A percentile compares a stretch with the other conserved stretches of the same genome.
These are phyloP conservation scores for Vigna hirtella DNA, from an alignment of 306 rosid genomes.

Conservation along the genomic window DNA sequence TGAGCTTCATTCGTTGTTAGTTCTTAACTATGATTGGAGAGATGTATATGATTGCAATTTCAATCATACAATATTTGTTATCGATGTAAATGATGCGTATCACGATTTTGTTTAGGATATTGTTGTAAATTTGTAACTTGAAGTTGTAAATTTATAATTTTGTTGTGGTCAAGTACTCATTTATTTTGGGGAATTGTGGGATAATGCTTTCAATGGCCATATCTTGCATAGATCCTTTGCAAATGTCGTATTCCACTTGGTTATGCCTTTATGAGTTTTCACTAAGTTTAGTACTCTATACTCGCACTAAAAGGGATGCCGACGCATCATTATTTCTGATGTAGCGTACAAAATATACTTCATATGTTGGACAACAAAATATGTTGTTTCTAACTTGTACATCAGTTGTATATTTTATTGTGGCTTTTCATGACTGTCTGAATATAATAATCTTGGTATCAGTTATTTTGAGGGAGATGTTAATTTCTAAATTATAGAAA, in stretches of 20 bases:
- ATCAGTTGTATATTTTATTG: too few relatives aligned
- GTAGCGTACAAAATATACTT: too few relatives aligned
- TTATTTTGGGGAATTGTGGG: too few relatives aligned
- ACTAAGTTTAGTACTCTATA: not conserved
- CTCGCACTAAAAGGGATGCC: not conserved
- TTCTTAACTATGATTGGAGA: slow-evolving; percentile 13
- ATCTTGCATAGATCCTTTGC: not conserved
- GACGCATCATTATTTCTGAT: too few relatives aligned
- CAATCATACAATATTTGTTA: slow-evolving; percentile 30
- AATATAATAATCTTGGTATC: too few relatives aligned
- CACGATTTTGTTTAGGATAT: not conserved
- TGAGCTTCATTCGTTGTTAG: slow-evolving; percentile 42
- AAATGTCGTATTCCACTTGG: not conserved
- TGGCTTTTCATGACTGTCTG: too few relatives aligned
- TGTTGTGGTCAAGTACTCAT: not conserved
- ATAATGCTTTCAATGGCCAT: not conserved
- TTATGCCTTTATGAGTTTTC: not conserved
- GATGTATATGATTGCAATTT: slow-evolving; percentile 42
- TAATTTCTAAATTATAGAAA: too few relatives aligned
- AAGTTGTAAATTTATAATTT: slow-evolving; percentile 26
- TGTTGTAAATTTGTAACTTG: slow-evolving; percentile 39
- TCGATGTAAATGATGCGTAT: slow-evolving; percentile 15
- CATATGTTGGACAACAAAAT: too few relatives aligned
- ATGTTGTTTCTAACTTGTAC: too few relatives aligned
- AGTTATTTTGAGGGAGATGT: too few relatives aligned